Percentiles rank a stretch among this genome's conserved stretches.
Conservation (phyloP, 2,329 filamentous ascomycete species). For the Scolecobasidium constrictum region DNA sequence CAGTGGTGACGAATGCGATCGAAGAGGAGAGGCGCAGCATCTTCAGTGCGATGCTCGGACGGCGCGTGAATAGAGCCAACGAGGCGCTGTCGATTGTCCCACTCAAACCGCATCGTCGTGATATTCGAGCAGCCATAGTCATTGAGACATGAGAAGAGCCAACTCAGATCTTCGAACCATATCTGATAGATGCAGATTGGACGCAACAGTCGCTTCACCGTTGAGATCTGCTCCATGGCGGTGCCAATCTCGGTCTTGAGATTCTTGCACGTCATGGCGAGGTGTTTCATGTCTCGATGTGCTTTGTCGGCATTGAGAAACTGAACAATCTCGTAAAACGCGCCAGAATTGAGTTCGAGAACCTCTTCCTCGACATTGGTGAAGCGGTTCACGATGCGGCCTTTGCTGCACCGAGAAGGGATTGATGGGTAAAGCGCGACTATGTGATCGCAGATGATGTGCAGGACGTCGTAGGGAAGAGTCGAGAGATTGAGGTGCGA, state of each 20-base stretch:
- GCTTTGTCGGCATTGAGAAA: neutral
- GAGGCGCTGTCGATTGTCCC: neutral
- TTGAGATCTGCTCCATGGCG: neutral
- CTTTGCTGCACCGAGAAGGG: neutral
- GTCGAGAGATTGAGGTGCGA: neutral
- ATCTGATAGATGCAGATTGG: neutral
- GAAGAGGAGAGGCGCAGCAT: neutral
- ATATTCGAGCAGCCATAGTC: neutral
- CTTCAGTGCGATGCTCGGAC: neutral
- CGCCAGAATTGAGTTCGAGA: neutral
- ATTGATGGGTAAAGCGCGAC: neutral
- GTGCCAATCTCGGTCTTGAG: neutral
- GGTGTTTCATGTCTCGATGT: neutral
- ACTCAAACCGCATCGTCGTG: neutral
- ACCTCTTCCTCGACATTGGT: neutral
- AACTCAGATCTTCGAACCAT: neutral
- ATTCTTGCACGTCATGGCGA: neutral
- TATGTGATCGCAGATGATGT: neutral
- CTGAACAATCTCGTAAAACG: neutral
- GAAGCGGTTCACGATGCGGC: conserved; percentile 9
- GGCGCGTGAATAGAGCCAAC: neutral
- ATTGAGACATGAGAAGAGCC: neutral
- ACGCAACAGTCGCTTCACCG: neutral
- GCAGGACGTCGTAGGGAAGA: neutral
- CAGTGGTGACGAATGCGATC: neutral